Conservation (phyloP, 2,329 filamentous ascomycete species). For the Pseudocercospora fijiensis region DNA sequence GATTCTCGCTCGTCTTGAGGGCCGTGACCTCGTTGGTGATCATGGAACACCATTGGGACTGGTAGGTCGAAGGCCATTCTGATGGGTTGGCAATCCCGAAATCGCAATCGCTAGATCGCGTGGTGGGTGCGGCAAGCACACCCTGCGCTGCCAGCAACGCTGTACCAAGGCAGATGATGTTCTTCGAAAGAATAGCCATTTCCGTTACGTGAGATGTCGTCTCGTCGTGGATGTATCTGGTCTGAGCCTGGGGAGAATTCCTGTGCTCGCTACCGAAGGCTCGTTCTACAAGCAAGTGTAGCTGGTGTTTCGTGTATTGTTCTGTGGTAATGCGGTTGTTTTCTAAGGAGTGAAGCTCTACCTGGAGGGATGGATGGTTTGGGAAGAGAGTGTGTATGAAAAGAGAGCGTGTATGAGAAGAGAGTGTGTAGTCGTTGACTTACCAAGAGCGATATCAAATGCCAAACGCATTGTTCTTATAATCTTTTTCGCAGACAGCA, state of each 20-base stretch:
- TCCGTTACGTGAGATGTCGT: not conserved
- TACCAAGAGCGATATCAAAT: not conserved
- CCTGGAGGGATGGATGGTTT: not conserved
- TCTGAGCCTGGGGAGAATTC: not conserved
- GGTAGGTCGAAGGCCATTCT: constrained; percentile 9
- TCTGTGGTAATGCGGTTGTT: not conserved
- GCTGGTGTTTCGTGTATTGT: not conserved
- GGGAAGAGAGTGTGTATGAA: not conserved
- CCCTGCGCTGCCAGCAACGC: constrained; percentile 1
- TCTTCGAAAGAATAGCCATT: constrained; percentile 11
- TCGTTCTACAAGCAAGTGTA: not conserved
- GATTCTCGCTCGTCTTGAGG: constrained; percentile 7
- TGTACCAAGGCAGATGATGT: constrained; percentile 4
- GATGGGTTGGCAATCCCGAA: constrained; percentile 9
- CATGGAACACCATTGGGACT: constrained; percentile 21
- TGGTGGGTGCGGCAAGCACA: constrained; percentile 10
- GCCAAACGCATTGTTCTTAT: not conserved
- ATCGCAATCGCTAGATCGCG: constrained; percentile 8
- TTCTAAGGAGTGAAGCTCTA: not conserved
- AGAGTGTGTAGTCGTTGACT: not conserved
- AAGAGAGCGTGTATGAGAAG: not conserved
- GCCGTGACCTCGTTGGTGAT: constrained; percentile 15
- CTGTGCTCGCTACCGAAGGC: not conserved
- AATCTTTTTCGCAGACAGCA: not conserved
- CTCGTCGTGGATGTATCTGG: not conserved